A percentile compares a stretch with the other conserved stretches of the same genome.
Evolutionary conservation across 2,329 filamentous ascomycete species (phyloP).

Genomic region (Diaporthe amygdali): DNA sequence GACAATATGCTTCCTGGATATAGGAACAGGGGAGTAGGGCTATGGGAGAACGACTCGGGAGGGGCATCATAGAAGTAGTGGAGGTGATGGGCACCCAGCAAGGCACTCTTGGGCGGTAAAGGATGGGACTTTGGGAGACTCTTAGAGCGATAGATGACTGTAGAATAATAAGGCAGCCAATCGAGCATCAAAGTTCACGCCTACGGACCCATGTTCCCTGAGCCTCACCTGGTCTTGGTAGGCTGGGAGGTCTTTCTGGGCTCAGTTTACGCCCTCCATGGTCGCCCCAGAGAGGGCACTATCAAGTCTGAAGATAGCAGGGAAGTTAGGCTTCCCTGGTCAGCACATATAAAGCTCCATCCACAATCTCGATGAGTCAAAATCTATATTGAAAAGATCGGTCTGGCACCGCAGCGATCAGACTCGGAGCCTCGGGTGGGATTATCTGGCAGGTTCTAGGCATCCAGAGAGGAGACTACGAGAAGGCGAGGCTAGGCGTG

Average conservation of each 20-base stretch:
- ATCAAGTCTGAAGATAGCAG: not conserved
- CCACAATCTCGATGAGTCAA: constrained; percentile 5
- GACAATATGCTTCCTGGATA: not conserved
- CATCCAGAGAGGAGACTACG: not conserved
- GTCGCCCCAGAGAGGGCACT: not conserved
- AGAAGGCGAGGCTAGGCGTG: not conserved
- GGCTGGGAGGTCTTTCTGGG: not conserved
- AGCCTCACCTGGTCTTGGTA: constrained; percentile 3
- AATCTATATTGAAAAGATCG: not conserved
- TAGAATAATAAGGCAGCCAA: constrained; percentile 9
- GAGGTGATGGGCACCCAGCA: not conserved
- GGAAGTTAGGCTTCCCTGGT: not conserved
- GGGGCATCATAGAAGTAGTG: constrained; percentile 2
- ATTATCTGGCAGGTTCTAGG: not conserved
- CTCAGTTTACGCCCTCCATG: not conserved
- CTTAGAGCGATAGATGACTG: not conserved
- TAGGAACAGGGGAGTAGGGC: not conserved
- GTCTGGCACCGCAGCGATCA: not conserved
- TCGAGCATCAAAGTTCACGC: not conserved
- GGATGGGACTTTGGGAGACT: not conserved
- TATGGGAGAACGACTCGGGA: not conserved
- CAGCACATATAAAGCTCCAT: not conserved
- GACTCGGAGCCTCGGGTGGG: not conserved
- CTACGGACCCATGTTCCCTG: not conserved
- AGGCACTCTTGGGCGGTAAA: not conserved